Percentiles rank a stretch among this genome's conserved stretches.
phyloP scores from a whole-genome alignment of 2,329 filamentous ascomycete genomes.

The Aspergillus texensis region DNA sequence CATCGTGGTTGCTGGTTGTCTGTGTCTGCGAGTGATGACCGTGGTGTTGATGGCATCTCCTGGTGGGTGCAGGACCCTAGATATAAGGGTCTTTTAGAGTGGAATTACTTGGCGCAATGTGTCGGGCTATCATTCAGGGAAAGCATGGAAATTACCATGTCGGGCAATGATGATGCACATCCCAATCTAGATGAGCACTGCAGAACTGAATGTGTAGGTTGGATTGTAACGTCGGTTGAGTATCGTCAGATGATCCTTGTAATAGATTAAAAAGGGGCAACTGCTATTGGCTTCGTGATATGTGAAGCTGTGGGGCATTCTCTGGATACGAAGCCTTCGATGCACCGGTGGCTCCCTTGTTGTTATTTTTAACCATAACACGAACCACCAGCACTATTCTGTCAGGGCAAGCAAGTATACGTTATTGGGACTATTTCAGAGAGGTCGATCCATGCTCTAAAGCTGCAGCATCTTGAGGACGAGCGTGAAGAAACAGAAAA shows the following conservation, averaged over 20 bases:
- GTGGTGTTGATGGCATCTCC: neutral
- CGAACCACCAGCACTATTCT: neutral
- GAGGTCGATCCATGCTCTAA: neutral
- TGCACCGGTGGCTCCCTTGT: neutral
- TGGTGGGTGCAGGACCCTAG: neutral
- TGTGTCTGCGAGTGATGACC: neutral
- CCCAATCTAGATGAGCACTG: neutral
- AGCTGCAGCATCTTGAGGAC: neutral
- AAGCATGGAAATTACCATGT: neutral
- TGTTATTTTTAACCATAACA: conserved; percentile 1
- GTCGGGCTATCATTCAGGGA: neutral
- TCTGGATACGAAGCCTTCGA: neutral
- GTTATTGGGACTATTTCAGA: neutral
- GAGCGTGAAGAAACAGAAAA: neutral
- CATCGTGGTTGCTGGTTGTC: conserved; percentile 5
- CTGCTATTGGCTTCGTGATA: neutral
- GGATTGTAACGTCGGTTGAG: neutral
- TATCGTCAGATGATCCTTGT: neutral
- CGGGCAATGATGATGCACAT: neutral
- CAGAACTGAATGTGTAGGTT: neutral
- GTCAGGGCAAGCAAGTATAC: neutral
- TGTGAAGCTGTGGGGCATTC: neutral
- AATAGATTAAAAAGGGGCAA: neutral
- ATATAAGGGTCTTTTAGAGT: neutral
- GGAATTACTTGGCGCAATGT: neutral